Evolutionary conservation across 108 stramenopile species (phyloP), one percentile per base, ranked within the genome.

Genomic region (Craspedostauros australis): DNA sequence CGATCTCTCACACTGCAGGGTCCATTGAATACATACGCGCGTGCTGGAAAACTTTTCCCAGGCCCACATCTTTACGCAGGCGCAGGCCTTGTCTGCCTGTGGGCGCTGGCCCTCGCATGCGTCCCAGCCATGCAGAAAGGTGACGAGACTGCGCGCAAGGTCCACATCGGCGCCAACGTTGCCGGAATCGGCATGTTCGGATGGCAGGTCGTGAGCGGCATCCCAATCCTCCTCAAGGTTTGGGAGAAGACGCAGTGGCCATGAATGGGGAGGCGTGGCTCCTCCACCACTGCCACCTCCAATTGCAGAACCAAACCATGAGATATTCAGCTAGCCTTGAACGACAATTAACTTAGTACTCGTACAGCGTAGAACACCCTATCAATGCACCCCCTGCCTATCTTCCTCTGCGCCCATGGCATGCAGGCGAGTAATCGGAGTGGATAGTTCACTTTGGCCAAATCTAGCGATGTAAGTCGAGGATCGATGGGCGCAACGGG

Each of bases 41-140:
- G 96, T 31, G 89, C 96, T 19, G 95, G 95, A 57, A 95, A 97
- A 66, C 90, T 98, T 23, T 98, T 96, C 60, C 97, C 97, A 23
- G 97, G 97, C 14, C 94, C 97, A 29, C 97, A 98, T 64, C 75
- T 98, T 12, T 98, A 98, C 49, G 97, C 94, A 23, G 97, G 97
- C 21, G 95, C 94, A 40, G 97, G 88, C 19, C 74, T 96, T 5
- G 93, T 95, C 2, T 82, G 87, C 15, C 67, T 95, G 15, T 98
- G 97, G 97, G 91, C 91, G 12, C 29, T 64, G 39, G 63, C 94
- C 2, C 91, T 84, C 5, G 64, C 93, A 1, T 75, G 82, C 51
- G 92, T 96, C 26, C 97, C 95, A 32, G 73, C 77, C 46, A 98
- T 98, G 97, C 94, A 95, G 76, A 96, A 96, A 71, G 97, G 95